Evolutionary conservation across 805 yeast species (phyloP), one percentile per base, ranked within the genome.

Genomic region (Diddensiella santjacobensis): DNA sequence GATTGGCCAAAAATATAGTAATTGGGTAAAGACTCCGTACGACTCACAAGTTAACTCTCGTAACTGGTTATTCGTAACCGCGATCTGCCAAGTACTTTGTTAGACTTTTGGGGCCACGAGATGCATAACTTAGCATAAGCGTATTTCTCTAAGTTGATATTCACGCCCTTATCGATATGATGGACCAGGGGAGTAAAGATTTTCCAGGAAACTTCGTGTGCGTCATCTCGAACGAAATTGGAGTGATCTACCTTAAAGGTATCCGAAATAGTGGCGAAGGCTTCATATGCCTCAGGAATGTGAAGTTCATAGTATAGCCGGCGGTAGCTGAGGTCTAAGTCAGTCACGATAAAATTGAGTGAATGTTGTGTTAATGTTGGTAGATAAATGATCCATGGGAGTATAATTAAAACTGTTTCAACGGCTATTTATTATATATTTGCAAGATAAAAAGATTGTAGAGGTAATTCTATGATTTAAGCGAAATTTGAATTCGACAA

Each of bases 281-380:
- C 85, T 74, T 93, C 99, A 69, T 93, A 93, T 37, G 98, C 98
- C 74, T 91, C 96, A 40, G 99, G 98, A 62, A 93, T 90, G 83
- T 93, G 85, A 71, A 87, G 84, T 64, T 87, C 84, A 55, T 85
- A 73, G 72, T 84, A 93, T 65, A 97, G 81, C 44, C 74, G 73
- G 48, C 83, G 71, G 68, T 93, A 93, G 30, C 95, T 85, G 63
- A 93, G 75, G 65, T 93, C 96, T 61, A 93, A 79, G 65, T 91
- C 97, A 22, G 96, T 87, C 51, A 87, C 78, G 26, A 91, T n/a
- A n/a, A n/a, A n/a, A n/a, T n/a, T n/a, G n/a, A n/a, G n/a, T n/a
- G n/a, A n/a, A n/a, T n/a, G n/a, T n/a, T n/a, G n/a, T n/a, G n/a
- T n/a, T n/a, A n/a, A n/a, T n/a, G n/a, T n/a, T n/a, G n/a, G n/a